These are phyloP conservation scores for Hypocrella siamensis DNA, from an alignment of 2,329 filamentous ascomycete genomes.

Conservation along the genomic window DNA sequence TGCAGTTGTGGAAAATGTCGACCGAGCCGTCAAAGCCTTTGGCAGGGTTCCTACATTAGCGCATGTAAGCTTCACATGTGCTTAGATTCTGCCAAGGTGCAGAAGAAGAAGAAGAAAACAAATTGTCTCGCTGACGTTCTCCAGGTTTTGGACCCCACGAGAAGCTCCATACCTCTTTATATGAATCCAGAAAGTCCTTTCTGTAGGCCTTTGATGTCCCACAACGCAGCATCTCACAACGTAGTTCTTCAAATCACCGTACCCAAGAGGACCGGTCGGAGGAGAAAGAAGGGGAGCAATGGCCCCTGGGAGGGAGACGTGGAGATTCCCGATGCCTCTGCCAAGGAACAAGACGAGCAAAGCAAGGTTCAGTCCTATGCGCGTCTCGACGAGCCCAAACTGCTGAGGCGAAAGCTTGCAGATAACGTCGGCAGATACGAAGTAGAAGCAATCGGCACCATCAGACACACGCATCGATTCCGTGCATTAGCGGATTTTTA, in stretches of 20 bases:
- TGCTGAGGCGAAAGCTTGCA: slow-evolving; percentile 46
- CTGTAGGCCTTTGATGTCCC: slow-evolving; percentile 63
- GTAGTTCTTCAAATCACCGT: slow-evolving; percentile 75
- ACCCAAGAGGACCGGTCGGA: slow-evolving; percentile 73
- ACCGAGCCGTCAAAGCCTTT: slow-evolving; percentile 25
- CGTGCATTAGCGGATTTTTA: slow-evolving; percentile 80
- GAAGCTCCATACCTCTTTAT: slow-evolving; percentile 49
- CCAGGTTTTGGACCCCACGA: slow-evolving; percentile 30
- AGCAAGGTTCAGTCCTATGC: slow-evolving; percentile 23
- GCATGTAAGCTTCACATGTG: slow-evolving; percentile 16
- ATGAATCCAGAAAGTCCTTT: slow-evolving; percentile 68
- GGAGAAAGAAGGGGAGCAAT: slow-evolving; percentile 63
- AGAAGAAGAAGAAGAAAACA: too few species aligned
- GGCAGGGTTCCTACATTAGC: slow-evolving; percentile 21
- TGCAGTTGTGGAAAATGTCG: slow-evolving; percentile 26
- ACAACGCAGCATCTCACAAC: slow-evolving; percentile 63
- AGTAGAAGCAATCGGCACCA: slow-evolving; percentile 53
- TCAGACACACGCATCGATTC: slow-evolving; percentile 76
- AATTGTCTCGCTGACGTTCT: too few species aligned
- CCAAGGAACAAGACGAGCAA: background rate
- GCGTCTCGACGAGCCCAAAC: slow-evolving; percentile 34
- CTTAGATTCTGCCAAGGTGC: background rate
- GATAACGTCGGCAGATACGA: slow-evolving; percentile 56
- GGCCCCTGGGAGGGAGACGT: slow-evolving; percentile 42
- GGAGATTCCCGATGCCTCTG: slow-evolving; percentile 12